Base-by-base conservation (phyloP, 371 early-diverging fungal genomes). In the Apophysomyces ossiformis region DNA sequence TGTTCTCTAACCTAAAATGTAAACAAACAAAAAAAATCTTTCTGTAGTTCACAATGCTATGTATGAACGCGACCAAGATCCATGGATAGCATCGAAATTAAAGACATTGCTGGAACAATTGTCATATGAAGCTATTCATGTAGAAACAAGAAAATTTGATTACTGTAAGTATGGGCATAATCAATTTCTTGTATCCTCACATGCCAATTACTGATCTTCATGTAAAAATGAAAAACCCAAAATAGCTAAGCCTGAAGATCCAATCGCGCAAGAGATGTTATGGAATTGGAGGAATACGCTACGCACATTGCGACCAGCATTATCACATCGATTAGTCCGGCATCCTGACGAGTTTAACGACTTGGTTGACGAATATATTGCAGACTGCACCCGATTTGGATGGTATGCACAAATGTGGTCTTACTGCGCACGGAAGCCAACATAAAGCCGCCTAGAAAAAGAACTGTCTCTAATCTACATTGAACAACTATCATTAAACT, bases 231-330 rank as follows among this genome's bases (percentile, higher is more conserved):
- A 61, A 44, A n/a, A 56, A 1, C 35, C 32, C n/a, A 54, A 18
- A 26, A 64, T 36, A 60, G 37, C 7, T 36, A 47, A 50, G 5
- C n/a, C 13, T 36, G 50, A 61, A 9, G 65, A 74, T 59, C 76
- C 81, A 7, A 65, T 81, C 57, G 63, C 74, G 12, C 70, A 57
- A 54, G 81, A 81, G 65, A 74, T 81, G 78, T 37, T 76, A 18
- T 67, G 70, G 60, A 76, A 76, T 39, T 81, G 81, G 81, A 77
- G 73, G 63, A 72, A 46, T 37, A 76, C 76, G 7, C 61, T 81
- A 69, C 41, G 68, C 12, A 69, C 76, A 46, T 43, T 81, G 37
- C 72, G 73, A 54, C 81, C 78, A 5, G 56, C 76, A 35, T 57
- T 81, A 5, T 73, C 66, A n/a, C 60, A 68, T 16, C 57, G 66